Base-by-base conservation (phyloP, 73 alveolate genomes). In the Stentor coeruleus region DNA sequence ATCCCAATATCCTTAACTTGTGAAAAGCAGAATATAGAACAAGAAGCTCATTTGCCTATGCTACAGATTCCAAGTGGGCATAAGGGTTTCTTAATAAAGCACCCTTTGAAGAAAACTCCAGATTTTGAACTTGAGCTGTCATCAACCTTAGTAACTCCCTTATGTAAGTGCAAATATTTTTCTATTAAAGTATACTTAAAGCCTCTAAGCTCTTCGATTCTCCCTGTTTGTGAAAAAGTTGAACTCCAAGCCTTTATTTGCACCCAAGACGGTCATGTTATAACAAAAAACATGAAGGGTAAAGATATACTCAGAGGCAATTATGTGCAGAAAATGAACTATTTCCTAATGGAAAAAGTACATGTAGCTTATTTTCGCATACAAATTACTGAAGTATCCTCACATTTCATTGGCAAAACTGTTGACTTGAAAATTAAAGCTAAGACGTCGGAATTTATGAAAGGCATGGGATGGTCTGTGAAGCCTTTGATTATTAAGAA, bases 341-440 rank as follows among this genome's bases (percentile, higher is more conserved):
- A 49, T 49, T 49, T 49, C 20, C 28, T 11, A 11, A 6, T 20
- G 20, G 66, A 49, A 49, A 49, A 49, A 11, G 20, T 6, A 11
- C 66, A 49, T 49, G 66, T 49, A 20, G 66, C 66, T 49, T 49
- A 49, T 49, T 49, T 49, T 49, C 66, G 66, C 66, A 49, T 49
- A 11, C 66, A 49, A 49, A 6, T 49, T 20, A 49, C 66, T 11
- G 66, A 49, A 49, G 66, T 49, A 6, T 49, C 66, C 66, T 49
- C 66, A 11, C 20, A 49, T 20, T 49, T 11, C 66, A 49, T 6
- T 49, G 28, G 20, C 6, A 49, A 49, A 20, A 11, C 66, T 20
- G 6, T 49, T 11, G 20, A 49, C 66, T 20, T 49, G 20, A 49
- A 20, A 49, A 20, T 49, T 49, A 6, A 20, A 20, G 66, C 66